A percentile compares a stretch with the other conserved stretches of the same genome.
Conservation (phyloP, 2,329 filamentous ascomycete genomes). For the Juglanconis oblonga region DNA sequence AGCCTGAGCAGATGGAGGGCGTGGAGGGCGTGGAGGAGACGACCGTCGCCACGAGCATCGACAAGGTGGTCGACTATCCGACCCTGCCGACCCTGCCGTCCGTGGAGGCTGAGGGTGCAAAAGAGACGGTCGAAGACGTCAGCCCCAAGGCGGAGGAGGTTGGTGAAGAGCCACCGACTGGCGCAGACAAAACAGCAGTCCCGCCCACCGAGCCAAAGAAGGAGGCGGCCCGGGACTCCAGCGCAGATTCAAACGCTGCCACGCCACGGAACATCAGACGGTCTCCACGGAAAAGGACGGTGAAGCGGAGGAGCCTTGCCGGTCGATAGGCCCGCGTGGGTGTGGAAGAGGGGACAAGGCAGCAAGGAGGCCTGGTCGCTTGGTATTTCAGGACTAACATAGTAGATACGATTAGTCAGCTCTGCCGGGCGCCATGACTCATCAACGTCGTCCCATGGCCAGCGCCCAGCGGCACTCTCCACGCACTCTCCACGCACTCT, state of each 20-base stretch:
- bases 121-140: background rate
- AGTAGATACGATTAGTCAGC: too few relatives aligned
- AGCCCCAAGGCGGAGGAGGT: background rate
- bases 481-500: too few relatives aligned
- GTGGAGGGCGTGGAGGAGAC: conserved; percentile 6
- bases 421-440: too few relatives aligned
- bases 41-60: conserved; percentile 1
- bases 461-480: too few relatives aligned
- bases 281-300: conserved; percentile 15
- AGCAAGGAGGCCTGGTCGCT: too few relatives aligned
- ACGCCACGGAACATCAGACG: conserved; percentile 17
- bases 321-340: background rate
- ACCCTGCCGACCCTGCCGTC: conserved; percentile 5
- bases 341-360: too few relatives aligned
- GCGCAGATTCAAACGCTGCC: conserved; percentile 15
- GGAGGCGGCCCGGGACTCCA: conserved; percentile 4
- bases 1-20: conserved; percentile 6
- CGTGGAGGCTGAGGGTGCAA: conserved; percentile 5
- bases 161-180: background rate
- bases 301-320: conserved; percentile 2
- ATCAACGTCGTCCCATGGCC: too few relatives aligned
- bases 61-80: conserved; percentile 8
- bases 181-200: background rate
- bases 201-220: conserved; percentile 6
- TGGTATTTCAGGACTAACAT: too few relatives aligned